A percentile compares a stretch with the other conserved stretches of the same genome.
Conservation (phyloP, 768 basidiomycete genomes). For the Coprinellus micaceus region DNA sequence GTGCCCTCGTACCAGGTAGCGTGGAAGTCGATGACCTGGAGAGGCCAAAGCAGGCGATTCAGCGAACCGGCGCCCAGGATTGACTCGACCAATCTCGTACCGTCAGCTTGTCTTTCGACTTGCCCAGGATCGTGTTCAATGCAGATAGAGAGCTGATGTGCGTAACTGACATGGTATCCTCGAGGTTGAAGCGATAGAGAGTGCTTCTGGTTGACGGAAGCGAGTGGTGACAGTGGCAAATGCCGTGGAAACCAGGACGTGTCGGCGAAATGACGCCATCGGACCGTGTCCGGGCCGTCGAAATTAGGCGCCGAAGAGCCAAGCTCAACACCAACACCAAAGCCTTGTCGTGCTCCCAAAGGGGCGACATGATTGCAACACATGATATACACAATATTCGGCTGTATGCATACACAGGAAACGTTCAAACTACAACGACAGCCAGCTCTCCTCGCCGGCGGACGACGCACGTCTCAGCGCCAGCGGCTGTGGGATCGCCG, state of each 20-base stretch:
- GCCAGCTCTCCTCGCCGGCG: neutral
- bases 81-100: slow-evolving; percentile 31
- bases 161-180: slow-evolving; percentile 43
- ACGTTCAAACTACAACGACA: neutral
- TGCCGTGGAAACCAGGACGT: neutral
- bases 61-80: neutral
- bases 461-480: neutral
- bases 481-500: neutral
- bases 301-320: neutral
- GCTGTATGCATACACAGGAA: too few relatives aligned
- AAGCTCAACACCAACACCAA: too few relatives aligned
- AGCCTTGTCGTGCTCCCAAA: too few relatives aligned
- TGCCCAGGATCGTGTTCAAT: slow-evolving; percentile 54
- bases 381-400: too few relatives aligned
- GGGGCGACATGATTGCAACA: too few relatives aligned
- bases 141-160: slow-evolving; percentile 62
- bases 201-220: too few relatives aligned
- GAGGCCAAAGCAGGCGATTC: neutral
- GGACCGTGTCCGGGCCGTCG: neutral
- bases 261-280: neutral
- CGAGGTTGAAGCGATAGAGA: too few relatives aligned
- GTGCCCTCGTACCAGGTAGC: slow-evolving; percentile 62
- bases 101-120: slow-evolving; percentile 60
- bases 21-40: slow-evolving; percentile 82
- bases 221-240: too few relatives aligned